phyloP scores from a whole-genome alignment of 2,329 filamentous ascomycete genomes.

The Fusarium virguliforme region DNA sequence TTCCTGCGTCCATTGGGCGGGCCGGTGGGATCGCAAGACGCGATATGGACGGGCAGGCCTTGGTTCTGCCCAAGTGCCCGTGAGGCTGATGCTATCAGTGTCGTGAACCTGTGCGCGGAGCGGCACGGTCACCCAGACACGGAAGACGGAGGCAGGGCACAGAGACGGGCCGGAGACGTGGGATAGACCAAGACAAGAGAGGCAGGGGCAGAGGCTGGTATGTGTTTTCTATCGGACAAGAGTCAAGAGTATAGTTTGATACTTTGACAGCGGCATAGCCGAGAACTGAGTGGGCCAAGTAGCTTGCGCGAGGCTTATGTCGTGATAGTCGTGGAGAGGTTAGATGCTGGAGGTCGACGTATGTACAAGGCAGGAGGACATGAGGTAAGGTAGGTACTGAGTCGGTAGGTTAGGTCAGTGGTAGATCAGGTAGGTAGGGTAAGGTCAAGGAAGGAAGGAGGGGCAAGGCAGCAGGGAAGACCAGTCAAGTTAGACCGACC shows the following conservation, averaged over 20 bases:
- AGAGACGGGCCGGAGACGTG: conserved; percentile 27
- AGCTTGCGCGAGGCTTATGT: conserved; percentile 30
- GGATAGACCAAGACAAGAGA: conserved; percentile 24
- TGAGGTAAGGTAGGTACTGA: conserved; percentile 16
- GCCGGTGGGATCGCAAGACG: conserved; percentile 21
- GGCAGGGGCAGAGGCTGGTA: conserved; percentile 11
- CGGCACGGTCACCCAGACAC: conserved; percentile 34
- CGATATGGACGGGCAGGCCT: conserved; percentile 14
- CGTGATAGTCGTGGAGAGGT: conserved; percentile 13
- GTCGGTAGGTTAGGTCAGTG: not conserved
- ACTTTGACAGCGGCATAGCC: conserved; percentile 22
- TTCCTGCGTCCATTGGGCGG: conserved; percentile 70
- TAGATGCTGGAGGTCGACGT: conserved; percentile 7
- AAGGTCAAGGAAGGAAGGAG: conserved; percentile 41
- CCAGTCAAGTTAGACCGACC: conserved; percentile 22
- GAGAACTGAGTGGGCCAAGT: conserved; percentile 6
- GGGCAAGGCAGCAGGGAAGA: conserved; percentile 44
- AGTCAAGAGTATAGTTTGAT: conserved; percentile 8
- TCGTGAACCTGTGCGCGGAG: conserved; percentile 39
- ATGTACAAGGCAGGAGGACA: conserved; percentile 33
- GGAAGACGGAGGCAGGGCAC: conserved; percentile 29
- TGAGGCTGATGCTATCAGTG: conserved; percentile 28
- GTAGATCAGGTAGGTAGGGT: not conserved
- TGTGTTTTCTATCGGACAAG: conserved; percentile 21
- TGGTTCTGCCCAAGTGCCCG: conserved; percentile 33